Evolutionary conservation across 352 stramenopile genomes (phyloP).

Genomic region (Globisporangium okanoganense): DNA sequence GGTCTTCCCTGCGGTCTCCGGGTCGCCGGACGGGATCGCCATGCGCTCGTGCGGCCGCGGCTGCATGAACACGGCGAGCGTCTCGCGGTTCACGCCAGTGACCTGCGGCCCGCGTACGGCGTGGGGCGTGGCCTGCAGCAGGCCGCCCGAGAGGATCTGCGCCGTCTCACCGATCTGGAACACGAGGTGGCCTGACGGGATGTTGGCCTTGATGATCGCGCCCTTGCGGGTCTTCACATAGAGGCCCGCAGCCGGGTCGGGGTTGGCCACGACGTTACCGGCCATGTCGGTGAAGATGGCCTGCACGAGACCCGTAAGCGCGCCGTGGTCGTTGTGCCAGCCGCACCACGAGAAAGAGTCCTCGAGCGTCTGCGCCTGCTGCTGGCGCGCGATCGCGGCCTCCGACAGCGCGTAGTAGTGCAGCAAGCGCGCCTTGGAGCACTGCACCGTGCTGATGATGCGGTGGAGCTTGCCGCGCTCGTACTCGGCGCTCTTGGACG

Average conservation of each 20-base stretch:
- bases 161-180: conserved; percentile 96
- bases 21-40: conserved; percentile 48
- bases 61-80: conserved; percentile 97
- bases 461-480: conserved; percentile 78
- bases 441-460: conserved; percentile 87
- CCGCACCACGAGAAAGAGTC: conserved; percentile 95
- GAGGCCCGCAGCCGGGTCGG: conserved; percentile 84
- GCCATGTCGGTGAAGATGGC: conserved; percentile 86
- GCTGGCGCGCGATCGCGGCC: conserved; percentile 48
- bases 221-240: conserved; percentile 93
- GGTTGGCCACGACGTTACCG: conserved; percentile 58
- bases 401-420: conserved; percentile 94
- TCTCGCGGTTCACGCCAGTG: conserved; percentile 85
- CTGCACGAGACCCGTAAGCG: conserved; percentile 92
- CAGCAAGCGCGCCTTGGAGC: conserved; percentile 91
- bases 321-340: conserved; percentile 97
- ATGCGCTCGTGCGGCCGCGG: conserved; percentile 86
- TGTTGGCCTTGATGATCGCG: conserved; percentile 86
- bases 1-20: conserved; percentile 43
- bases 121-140: conserved; percentile 90
- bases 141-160: conserved; percentile 93
- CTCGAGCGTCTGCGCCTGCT: conserved; percentile 40
- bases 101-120: conserved; percentile 82
- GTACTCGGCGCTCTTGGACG: conserved; percentile 68
- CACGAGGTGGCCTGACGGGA: conserved; percentile 84